Conservation (phyloP, 2,329 filamentous ascomycete species). For the Pseudogymnoascus sp. region DNA sequence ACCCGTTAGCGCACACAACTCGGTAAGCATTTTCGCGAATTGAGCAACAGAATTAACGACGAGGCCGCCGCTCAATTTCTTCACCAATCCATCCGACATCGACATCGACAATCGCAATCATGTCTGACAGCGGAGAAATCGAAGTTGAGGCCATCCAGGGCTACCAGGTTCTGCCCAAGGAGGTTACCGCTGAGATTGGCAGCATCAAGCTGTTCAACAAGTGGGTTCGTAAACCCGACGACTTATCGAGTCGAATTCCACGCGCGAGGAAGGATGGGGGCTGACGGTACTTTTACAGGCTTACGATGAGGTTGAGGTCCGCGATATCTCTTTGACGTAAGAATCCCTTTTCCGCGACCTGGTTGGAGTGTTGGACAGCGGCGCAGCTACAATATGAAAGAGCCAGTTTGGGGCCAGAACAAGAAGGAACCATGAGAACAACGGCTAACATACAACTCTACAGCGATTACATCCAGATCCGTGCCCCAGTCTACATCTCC, state of each 20-base stretch:
- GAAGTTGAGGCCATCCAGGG: slow-evolving; percentile 74
- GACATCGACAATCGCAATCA: slow-evolving; percentile 43
- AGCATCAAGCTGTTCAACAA: slow-evolving; percentile 97
- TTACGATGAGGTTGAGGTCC: slow-evolving; percentile 99
- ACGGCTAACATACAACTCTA: slow-evolving; percentile 29
- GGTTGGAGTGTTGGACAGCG: not conserved
- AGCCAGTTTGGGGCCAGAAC: not conserved
- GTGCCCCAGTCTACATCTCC: slow-evolving; percentile 96
- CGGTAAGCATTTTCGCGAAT: slow-evolving; percentile 9
- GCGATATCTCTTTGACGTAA: slow-evolving; percentile 99
- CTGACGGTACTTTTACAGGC: slow-evolving; percentile 32
- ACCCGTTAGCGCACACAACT: slow-evolving; percentile 7
- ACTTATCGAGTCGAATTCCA: slow-evolving; percentile 11
- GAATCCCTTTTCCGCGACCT: slow-evolving; percentile 32
- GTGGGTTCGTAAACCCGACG: slow-evolving; percentile 42
- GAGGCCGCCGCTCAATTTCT: slow-evolving; percentile 10
- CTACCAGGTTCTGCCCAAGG: slow-evolving; percentile 84
- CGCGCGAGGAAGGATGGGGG: not conserved
- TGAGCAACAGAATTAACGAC: slow-evolving; percentile 10
- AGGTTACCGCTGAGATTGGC: slow-evolving; percentile 81
- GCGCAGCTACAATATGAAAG: not conserved
- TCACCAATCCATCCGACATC: slow-evolving; percentile 10
- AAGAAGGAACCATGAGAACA: slow-evolving; percentile 9
- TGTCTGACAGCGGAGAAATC: slow-evolving; percentile 94
- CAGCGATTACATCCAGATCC: slow-evolving; percentile 99